phyloP scores from a whole-genome alignment of 2,329 filamentous ascomycete genomes.

The Ophiostoma himal-ulmi region DNA sequence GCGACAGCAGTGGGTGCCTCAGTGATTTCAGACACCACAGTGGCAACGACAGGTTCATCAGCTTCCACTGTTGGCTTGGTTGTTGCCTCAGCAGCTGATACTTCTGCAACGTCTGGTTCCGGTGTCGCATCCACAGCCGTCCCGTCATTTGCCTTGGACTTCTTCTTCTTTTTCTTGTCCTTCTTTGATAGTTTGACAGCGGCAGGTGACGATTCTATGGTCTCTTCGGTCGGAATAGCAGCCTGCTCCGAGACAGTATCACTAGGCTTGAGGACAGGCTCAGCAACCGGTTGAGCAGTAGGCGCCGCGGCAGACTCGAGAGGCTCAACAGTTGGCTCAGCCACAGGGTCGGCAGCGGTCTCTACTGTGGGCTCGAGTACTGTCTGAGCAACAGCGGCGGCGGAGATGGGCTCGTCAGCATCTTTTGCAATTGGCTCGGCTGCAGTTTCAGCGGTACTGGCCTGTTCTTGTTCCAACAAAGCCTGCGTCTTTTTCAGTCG shows the following conservation, averaged over 20 bases:
- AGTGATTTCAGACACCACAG: not conserved
- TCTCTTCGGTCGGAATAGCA: not conserved
- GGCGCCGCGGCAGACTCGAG: not conserved
- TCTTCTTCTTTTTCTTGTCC: slow-evolving; percentile 17
- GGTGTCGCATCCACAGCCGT: not conserved
- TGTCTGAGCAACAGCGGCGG: not conserved
- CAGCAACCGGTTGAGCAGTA: not conserved
- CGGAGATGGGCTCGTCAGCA: not conserved
- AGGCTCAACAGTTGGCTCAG: not conserved
- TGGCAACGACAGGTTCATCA: not conserved
- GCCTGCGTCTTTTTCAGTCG: slow-evolving; percentile 7
- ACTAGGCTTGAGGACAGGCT: not conserved
- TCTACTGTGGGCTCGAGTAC: not conserved
- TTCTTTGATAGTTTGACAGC: slow-evolving; percentile 17
- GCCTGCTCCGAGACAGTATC: not conserved
- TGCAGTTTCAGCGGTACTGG: not conserved
- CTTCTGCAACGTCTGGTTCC: not conserved
- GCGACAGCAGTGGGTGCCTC: not conserved
- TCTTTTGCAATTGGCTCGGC: not conserved
- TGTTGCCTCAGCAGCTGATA: not conserved
- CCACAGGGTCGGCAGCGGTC: not conserved
- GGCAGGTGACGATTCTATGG: not conserved
- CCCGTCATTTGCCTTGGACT: not conserved
- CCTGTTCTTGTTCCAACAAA: not conserved
- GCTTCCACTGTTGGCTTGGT: not conserved